Percentiles rank a stretch among this genome's conserved stretches.
These are phyloP conservation scores for Aspergillus sparsus DNA, from an alignment of 495 filamentous ascomycete genomes.

Conservation along the genomic window DNA sequence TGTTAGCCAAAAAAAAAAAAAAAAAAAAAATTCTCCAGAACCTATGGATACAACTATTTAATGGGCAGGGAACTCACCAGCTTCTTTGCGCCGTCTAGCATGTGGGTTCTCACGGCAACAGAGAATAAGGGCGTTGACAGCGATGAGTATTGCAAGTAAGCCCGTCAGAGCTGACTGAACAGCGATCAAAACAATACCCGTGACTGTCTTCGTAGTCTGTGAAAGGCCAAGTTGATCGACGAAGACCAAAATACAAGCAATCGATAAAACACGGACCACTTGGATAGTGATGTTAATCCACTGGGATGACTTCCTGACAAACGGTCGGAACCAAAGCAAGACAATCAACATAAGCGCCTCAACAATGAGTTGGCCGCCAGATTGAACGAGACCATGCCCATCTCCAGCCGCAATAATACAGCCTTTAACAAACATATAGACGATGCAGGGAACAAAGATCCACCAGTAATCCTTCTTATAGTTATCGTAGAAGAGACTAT, in stretches of 20 bases:
- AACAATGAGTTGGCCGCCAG: conserved; percentile 74
- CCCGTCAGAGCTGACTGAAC: conserved; percentile 84
- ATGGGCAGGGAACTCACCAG: conserved; percentile 57
- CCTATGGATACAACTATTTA: neutral
- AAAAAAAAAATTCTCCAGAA: conserved; percentile 5
- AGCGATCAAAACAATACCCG: conserved; percentile 84
- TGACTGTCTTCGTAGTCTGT: conserved; percentile 93
- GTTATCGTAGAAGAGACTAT: conserved; percentile 95
- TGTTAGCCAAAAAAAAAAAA: conserved; percentile 21
- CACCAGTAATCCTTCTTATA: conserved; percentile 95
- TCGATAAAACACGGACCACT: conserved; percentile 88
- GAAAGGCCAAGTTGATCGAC: conserved; percentile 89
- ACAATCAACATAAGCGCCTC: conserved; percentile 71
- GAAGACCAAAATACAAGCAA: conserved; percentile 87
- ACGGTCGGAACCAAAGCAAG: conserved; percentile 82
- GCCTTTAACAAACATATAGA: conserved; percentile 92
- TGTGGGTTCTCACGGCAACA: conserved; percentile 89
- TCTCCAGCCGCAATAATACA: conserved; percentile 83
- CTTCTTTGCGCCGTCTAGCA: conserved; percentile 77
- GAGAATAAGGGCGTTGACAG: conserved; percentile 80
- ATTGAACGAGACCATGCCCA: conserved; percentile 82
- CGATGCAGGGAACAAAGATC: conserved; percentile 87
- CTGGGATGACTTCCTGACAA: conserved; percentile 79
- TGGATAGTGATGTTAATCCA: conserved; percentile 94
- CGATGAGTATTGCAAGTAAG: conserved; percentile 83